These are phyloP conservation scores for Lentinula aciculospora DNA, from an alignment of 768 basidiomycete species.

Conservation along the genomic window DNA sequence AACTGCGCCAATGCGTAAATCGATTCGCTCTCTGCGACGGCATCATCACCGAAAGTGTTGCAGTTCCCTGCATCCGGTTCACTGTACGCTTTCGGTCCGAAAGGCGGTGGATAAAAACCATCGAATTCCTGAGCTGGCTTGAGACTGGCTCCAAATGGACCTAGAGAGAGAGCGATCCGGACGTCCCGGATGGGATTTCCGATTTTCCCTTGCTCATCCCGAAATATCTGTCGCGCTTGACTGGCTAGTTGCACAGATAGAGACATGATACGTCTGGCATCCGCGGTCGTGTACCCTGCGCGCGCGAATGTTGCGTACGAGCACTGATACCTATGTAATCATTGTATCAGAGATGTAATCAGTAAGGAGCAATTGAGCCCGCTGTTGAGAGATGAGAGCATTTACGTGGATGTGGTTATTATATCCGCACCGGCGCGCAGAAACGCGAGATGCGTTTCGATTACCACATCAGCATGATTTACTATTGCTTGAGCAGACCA, in stretches of 20 bases:
- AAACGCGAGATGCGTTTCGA: conserved; percentile 58
- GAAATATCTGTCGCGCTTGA: conserved; percentile 35
- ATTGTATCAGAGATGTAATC: not conserved
- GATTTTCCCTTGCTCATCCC: conserved; percentile 16
- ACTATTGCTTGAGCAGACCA: conserved; percentile 68
- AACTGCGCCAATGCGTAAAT: conserved; percentile 52
- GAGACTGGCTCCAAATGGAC: conserved; percentile 68
- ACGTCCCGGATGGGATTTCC: conserved; percentile 15
- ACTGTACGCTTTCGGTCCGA: conserved; percentile 48
- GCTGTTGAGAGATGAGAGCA: not conserved
- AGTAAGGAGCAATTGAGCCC: not conserved
- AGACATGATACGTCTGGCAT: conserved; percentile 45
- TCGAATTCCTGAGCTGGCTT: conserved; percentile 65
- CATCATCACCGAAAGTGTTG: conserved; percentile 35
- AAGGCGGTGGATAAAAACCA: conserved; percentile 73
- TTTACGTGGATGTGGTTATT: conserved; percentile 66
- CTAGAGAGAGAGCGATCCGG: conserved; percentile 63
- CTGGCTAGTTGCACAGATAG: conserved; percentile 46
- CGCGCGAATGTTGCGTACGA: conserved; percentile 46
- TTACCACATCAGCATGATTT: conserved; percentile 45
- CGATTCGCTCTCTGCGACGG: conserved; percentile 29
- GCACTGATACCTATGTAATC: conserved; percentile 55
- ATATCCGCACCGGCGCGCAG: conserved; percentile 60
- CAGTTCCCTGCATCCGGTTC: conserved; percentile 23
- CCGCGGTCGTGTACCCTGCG: conserved; percentile 39